phyloP scores from a whole-genome alignment of 2,329 filamentous ascomycete species.

The Colletotrichum liriopes region DNA sequence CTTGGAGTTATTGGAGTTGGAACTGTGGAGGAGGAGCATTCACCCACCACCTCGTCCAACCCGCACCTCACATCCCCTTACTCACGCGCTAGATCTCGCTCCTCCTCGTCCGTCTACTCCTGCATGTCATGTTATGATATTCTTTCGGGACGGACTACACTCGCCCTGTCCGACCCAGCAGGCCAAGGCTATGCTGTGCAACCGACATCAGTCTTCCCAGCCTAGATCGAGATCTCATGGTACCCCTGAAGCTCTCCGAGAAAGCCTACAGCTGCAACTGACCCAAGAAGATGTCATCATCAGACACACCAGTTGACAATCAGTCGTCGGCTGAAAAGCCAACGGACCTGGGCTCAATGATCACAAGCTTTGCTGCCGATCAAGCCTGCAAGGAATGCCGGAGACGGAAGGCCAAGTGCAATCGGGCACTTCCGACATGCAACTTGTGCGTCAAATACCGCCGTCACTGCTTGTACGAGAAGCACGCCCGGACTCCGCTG shows the following conservation, averaged over 20 bases:
- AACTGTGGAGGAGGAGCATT: constrained; percentile 7
- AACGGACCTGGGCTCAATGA: constrained; percentile 27
- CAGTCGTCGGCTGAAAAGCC: background rate
- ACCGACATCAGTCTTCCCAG: background rate
- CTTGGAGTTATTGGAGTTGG: constrained; percentile 17
- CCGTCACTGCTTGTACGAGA: constrained; percentile 65
- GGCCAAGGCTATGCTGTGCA: background rate
- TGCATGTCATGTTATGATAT: constrained; percentile 19
- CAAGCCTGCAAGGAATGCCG: constrained; percentile 60
- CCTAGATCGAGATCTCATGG: constrained; percentile 3
- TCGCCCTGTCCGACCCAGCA: background rate
- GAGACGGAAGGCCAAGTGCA: constrained; percentile 57
- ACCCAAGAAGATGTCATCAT: constrained; percentile 20
- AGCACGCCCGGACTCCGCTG: constrained; percentile 62
- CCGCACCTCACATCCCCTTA: constrained; percentile 15
- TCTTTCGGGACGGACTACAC: constrained; percentile 22
- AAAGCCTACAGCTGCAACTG: background rate
- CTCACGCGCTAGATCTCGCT: constrained; percentile 15
- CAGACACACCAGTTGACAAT: constrained; percentile 13
- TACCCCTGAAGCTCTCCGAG: background rate
- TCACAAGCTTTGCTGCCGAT: constrained; percentile 48
- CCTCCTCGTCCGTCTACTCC: constrained; percentile 3
- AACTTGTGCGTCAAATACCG: constrained; percentile 59
- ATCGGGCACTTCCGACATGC: constrained; percentile 56
- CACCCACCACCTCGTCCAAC: constrained; percentile 16